Conservation (phyloP, 2,329 filamentous ascomycete genomes). For the Fusarium staphyleae region DNA sequence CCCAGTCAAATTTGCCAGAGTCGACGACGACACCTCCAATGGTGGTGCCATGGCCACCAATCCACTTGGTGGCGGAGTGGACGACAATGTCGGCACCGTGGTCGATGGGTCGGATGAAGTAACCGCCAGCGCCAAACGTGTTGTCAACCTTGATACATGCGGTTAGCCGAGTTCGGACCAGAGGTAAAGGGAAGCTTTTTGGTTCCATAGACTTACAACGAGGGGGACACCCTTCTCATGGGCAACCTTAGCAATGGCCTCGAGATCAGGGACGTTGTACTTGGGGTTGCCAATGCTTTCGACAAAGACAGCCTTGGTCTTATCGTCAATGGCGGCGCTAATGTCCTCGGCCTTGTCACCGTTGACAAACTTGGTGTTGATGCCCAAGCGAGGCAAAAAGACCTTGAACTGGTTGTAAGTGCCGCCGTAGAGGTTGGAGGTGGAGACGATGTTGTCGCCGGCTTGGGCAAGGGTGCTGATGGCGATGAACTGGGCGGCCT, state of each 20-base stretch:
- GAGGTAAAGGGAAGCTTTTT: no score
- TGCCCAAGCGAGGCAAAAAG: slow-evolving; percentile 83
- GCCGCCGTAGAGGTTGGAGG: slow-evolving; percentile 89
- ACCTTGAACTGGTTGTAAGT: slow-evolving; percentile 99
- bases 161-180: background rate
- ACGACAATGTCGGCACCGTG: slow-evolving; percentile 94
- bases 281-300: slow-evolving; percentile 94
- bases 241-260: slow-evolving; percentile 82
- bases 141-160: slow-evolving; percentile 73
- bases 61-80: slow-evolving; percentile 96
- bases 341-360: slow-evolving; percentile 83
- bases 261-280: slow-evolving; percentile 92
- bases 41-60: slow-evolving; percentile 92
- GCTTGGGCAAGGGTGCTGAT: slow-evolving; percentile 83
- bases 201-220: slow-evolving; percentile 54
- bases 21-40: slow-evolving; percentile 88
- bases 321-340: slow-evolving; percentile 83
- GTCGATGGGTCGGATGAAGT: slow-evolving; percentile 84
- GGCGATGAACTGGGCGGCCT: slow-evolving; percentile 91
- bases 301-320: slow-evolving; percentile 90
- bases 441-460: slow-evolving; percentile 93
- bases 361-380: slow-evolving; percentile 85
- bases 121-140: slow-evolving; percentile 93
- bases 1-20: slow-evolving; percentile 94
- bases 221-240: slow-evolving; percentile 72